Evolutionary conservation across 148 eudicot genomes (phyloP).

Genomic region (Cornus kousa): DNA sequence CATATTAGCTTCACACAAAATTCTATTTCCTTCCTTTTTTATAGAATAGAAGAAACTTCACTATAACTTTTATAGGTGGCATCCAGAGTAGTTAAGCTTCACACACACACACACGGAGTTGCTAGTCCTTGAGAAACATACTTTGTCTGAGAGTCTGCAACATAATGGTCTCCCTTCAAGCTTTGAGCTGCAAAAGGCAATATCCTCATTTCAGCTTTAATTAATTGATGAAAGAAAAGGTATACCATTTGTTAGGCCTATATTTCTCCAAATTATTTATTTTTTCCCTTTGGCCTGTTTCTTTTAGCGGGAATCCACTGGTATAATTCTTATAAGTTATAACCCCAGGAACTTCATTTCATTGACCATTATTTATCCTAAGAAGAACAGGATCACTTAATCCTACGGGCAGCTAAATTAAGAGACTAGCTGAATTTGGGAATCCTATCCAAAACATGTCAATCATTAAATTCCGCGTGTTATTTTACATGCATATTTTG

Average conservation of each 20-base stretch:
- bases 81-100: too few species aligned
- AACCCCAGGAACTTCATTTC: too few species aligned
- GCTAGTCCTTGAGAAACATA: slow-evolving; percentile 12
- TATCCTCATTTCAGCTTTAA: slow-evolving; percentile 1
- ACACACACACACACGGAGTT: too few species aligned
- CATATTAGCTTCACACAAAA: background rate
- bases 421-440: too few species aligned
- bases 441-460: too few species aligned
- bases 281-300: background rate
- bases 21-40: background rate
- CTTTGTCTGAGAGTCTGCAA: slow-evolving; percentile 56
- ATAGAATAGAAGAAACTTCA: background rate
- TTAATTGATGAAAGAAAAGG: background rate
- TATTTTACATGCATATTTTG: too few species aligned
- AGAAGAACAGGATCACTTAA: too few species aligned
- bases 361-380: too few species aligned
- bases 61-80: background rate
- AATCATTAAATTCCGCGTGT: too few species aligned
- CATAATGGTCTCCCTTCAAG: slow-evolving; percentile 66
- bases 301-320: too few species aligned
- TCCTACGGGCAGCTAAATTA: too few species aligned
- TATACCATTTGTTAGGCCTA: background rate
- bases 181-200: slow-evolving; percentile 36
- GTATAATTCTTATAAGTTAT: too few species aligned
- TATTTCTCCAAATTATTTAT: background rate